A percentile compares a stretch with the other conserved stretches of the same genome.
These are phyloP conservation scores for Pneumocystis carinii DNA, from an alignment of 1,139 yeast genomes.

Conservation along the genomic window DNA sequence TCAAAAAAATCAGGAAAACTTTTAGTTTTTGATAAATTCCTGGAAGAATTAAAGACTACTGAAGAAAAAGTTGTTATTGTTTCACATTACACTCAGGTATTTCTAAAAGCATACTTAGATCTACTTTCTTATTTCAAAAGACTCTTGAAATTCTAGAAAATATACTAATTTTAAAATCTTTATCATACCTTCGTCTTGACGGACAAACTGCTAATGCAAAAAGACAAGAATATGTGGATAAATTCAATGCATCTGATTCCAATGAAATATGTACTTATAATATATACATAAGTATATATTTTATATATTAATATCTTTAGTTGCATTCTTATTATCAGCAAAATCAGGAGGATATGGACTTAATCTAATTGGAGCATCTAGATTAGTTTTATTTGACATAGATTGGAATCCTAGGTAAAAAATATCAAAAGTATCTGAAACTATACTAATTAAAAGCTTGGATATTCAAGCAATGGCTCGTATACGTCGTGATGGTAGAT, in stretches of 20 bases:
- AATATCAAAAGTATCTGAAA: not conserved
- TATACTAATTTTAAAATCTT: constrained; percentile 35
- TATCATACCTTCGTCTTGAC: constrained; percentile 54
- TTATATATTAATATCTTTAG: constrained; percentile 19
- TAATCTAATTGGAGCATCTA: constrained; percentile 77
- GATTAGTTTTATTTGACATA: constrained; percentile 69
- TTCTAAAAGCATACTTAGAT: not conserved
- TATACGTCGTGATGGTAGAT: constrained; percentile 70
- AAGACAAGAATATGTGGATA: constrained; percentile 50
- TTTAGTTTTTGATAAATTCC: constrained; percentile 21
- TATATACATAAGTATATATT: constrained; percentile 10
- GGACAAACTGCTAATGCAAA: constrained; percentile 62
- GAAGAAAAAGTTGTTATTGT: constrained; percentile 72
- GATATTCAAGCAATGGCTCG: constrained; percentile 95
- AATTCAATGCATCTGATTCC: constrained; percentile 43
- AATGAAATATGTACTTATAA: constrained; percentile 11
- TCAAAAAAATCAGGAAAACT: constrained; percentile 23
- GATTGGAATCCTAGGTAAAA: constrained; percentile 28
- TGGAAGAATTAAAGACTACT: constrained; percentile 22
- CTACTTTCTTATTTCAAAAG: constrained; percentile 3
- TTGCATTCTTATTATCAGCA: constrained; percentile 68
- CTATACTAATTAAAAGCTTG: constrained; percentile 70
- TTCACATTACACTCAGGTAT: constrained; percentile 63
- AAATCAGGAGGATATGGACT: constrained; percentile 87
- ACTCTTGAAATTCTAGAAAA: constrained; percentile 65